These are phyloP conservation scores for Hanseniaspora thailandica DNA, from an alignment of 805 yeast species.

Conservation along the genomic window DNA sequence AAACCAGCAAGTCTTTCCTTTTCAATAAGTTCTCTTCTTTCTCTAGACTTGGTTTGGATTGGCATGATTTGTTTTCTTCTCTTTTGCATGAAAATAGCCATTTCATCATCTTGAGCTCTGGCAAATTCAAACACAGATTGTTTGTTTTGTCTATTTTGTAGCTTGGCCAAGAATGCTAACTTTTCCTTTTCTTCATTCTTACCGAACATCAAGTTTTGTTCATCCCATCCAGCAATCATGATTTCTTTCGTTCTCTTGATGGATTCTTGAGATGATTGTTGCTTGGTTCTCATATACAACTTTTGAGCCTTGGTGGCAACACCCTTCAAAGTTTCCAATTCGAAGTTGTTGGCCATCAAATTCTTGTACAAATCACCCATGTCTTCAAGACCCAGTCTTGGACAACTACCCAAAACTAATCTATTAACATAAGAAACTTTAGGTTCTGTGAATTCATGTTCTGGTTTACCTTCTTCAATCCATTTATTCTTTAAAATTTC, in stretches of 20 bases:
- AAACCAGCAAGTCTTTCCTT: conserved; percentile 67
- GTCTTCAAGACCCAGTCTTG: conserved; percentile 58
- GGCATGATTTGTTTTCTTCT: conserved; percentile 84
- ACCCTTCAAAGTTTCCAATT: conserved; percentile 47
- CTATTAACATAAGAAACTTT: conserved; percentile 59
- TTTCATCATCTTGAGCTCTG: conserved; percentile 50
- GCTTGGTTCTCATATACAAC: conserved; percentile 71
- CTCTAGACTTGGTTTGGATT: conserved; percentile 65
- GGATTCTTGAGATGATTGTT: conserved; percentile 78
- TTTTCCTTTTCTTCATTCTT: conserved; percentile 64
- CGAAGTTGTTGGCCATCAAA: conserved; percentile 52
- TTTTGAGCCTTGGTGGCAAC: conserved; percentile 84
- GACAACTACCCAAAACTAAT: conserved; percentile 72
- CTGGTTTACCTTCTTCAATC: conserved; percentile 31
- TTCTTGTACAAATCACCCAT: conserved; percentile 61
- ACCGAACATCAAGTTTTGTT: conserved; percentile 69
- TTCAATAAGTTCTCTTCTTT: conserved; percentile 54
- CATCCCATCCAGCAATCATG: conserved; percentile 73
- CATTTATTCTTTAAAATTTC: conserved; percentile 40
- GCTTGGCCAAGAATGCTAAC: conserved; percentile 54
- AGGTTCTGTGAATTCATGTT: conserved; percentile 37
- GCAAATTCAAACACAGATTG: conserved; percentile 93
- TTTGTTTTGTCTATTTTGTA: conserved; percentile 56
- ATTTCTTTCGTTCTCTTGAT: conserved; percentile 75
- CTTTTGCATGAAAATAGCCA: conserved; percentile 72